Conservation (phyloP, 2,329 filamentous ascomycete species). For the Penicillium crustosum region DNA sequence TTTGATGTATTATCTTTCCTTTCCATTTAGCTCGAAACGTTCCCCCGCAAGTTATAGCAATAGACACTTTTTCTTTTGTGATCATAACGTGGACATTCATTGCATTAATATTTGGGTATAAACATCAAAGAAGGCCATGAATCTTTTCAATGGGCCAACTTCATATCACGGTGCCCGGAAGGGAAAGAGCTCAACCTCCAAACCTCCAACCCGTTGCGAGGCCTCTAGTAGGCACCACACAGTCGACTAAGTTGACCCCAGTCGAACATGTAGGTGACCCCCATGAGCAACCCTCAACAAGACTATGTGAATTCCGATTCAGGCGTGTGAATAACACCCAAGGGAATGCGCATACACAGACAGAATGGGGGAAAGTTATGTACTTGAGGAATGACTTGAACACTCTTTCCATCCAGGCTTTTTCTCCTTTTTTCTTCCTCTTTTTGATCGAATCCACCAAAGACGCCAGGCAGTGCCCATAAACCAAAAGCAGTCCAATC, state of each 20-base stretch:
- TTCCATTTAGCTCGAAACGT: constrained; percentile 30
- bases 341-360: not conserved
- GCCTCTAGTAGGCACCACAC: not conserved
- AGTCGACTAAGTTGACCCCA: not conserved
- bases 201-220: not conserved
- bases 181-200: not conserved
- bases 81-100: constrained; percentile 12
- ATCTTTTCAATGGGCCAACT: constrained; percentile 1
- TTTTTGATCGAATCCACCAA: not conserved
- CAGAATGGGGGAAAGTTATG: not conserved
- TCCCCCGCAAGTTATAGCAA: constrained; percentile 27
- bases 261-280: not conserved
- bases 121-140: constrained; percentile 8
- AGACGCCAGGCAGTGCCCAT: not conserved
- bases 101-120: constrained; percentile 14
- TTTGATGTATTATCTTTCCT: constrained; percentile 33
- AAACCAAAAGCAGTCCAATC: constrained; percentile 23
- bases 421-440: not conserved
- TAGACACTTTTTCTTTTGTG: constrained; percentile 26
- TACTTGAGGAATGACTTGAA: not conserved
- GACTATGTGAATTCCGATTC: not conserved
- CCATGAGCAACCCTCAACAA: not conserved
- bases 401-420: not conserved
- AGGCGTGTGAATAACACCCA: not conserved
- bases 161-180: not conserved